Evolutionary conservation across 495 filamentous ascomycete species (phyloP).

Genomic region (Cercophora sp.): DNA sequence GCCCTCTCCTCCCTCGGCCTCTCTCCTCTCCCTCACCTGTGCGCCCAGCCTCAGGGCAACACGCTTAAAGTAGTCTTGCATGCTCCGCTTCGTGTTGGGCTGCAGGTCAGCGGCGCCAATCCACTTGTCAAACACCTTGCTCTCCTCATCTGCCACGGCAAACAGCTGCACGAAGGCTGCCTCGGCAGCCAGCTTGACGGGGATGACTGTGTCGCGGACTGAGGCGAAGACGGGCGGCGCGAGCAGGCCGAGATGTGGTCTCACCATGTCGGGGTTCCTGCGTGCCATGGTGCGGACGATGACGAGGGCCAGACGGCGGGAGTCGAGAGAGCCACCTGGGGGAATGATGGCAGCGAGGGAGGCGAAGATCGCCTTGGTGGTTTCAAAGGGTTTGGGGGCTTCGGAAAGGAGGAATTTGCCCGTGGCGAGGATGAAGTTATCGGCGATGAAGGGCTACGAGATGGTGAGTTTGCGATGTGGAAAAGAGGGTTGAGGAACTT

Average conservation of each 20-base stretch:
- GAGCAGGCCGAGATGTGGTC: slow-evolving; percentile 73
- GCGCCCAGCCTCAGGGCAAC: slow-evolving; percentile 74
- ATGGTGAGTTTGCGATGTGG: background rate
- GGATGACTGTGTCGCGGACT: slow-evolving; percentile 91
- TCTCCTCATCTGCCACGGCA: slow-evolving; percentile 79
- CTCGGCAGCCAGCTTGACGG: slow-evolving; percentile 91
- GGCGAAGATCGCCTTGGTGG: slow-evolving; percentile 73
- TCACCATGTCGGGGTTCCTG: slow-evolving; percentile 66
- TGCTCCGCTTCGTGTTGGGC: slow-evolving; percentile 74
- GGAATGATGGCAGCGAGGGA: slow-evolving; percentile 67
- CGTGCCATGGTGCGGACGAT: slow-evolving; percentile 81
- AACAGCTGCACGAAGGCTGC: slow-evolving; percentile 95
- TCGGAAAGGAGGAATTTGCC: slow-evolving; percentile 85
- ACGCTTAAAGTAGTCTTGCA: slow-evolving; percentile 96
- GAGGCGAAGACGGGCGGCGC: slow-evolving; percentile 82
- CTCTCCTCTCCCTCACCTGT: slow-evolving; percentile 80
- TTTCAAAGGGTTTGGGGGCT: slow-evolving; percentile 58
- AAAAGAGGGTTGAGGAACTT: slow-evolving; percentile 21
- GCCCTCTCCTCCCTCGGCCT: slow-evolving; percentile 85
- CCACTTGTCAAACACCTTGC: slow-evolving; percentile 87
- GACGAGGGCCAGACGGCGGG: slow-evolving; percentile 82
- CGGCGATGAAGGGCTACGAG: slow-evolving; percentile 68
- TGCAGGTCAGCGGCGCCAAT: slow-evolving; percentile 55
- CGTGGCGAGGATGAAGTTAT: slow-evolving; percentile 89
- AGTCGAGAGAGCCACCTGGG: slow-evolving; percentile 73